A percentile compares a stretch with the other conserved stretches of the same genome.
Evolutionary conservation across 2,329 filamentous ascomycete species (phyloP).

Genomic region (Fusarium bulbicola): DNA sequence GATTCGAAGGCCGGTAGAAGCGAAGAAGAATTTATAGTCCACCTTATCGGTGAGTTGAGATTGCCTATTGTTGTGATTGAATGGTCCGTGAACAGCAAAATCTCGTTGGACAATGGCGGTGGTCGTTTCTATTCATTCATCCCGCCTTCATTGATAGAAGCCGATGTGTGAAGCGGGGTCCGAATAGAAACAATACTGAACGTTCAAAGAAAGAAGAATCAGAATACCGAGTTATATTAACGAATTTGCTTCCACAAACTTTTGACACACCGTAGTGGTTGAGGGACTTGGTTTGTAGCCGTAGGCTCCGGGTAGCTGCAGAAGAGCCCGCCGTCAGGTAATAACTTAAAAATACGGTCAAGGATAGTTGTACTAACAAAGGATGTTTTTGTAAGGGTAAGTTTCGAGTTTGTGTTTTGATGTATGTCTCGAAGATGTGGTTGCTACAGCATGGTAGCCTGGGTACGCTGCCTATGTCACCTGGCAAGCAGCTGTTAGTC

Average conservation of each 20-base stretch:
- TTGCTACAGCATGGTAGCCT: neutral
- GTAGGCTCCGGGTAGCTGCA: slow-evolving; percentile 24
- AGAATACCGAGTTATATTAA: neutral
- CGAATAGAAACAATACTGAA: neutral
- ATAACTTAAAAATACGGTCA: slow-evolving; percentile 6
- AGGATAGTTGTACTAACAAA: neutral
- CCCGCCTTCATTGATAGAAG: slow-evolving; percentile 2
- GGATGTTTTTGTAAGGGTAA: neutral
- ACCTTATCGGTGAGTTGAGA: neutral
- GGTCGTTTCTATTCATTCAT: slow-evolving; percentile 16
- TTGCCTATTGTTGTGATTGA: slow-evolving; percentile 17
- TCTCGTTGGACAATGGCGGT: slow-evolving; percentile 12
- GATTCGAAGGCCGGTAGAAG: slow-evolving; percentile 1
- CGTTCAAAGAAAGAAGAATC: neutral
- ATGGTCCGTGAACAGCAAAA: neutral
- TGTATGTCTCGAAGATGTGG: neutral
- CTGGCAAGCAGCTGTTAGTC: slow-evolving; percentile 15
- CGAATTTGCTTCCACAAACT: slow-evolving; percentile 7
- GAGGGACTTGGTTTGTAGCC: slow-evolving; percentile 10
- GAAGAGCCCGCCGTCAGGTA: slow-evolving; percentile 2
- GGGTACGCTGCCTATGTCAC: neutral
- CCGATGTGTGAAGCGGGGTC: neutral
- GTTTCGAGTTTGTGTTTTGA: neutral
- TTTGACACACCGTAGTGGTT: neutral
- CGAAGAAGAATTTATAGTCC: slow-evolving; percentile 23